Evolutionary conservation across 352 stramenopile genomes (phyloP).

Genomic region (Globisporangium paddicum): DNA sequence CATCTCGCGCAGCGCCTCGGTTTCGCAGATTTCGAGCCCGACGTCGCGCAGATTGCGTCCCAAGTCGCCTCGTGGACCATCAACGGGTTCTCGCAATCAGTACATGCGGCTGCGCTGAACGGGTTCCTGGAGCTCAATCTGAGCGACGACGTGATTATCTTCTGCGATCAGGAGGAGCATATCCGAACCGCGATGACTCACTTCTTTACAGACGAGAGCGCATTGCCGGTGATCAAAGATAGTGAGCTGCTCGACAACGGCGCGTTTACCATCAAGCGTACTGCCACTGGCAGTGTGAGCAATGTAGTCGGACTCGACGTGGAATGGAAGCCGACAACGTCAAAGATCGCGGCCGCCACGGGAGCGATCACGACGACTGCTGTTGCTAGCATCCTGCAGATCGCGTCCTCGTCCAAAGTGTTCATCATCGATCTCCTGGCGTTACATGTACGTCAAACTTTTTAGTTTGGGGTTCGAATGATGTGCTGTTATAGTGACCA

Average conservation of each 20-base stretch:
- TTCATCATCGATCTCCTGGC: constrained; percentile 57
- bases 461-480: not conserved
- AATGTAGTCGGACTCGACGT: constrained; percentile 54
- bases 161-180: constrained; percentile 34
- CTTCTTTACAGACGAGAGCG: constrained; percentile 16
- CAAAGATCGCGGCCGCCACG: constrained; percentile 12
- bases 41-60: constrained; percentile 16
- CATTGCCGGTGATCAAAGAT: not conserved
- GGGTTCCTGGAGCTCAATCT: constrained; percentile 27
- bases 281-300: not conserved
- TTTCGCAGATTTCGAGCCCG: constrained; percentile 32
- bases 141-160: constrained; percentile 18
- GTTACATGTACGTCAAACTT: constrained; percentile 37
- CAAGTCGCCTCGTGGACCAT: constrained; percentile 8
- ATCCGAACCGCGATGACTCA: constrained; percentile 20
- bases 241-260: not conserved
- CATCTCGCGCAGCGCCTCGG: constrained; percentile 33
- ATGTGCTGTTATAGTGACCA: not conserved
- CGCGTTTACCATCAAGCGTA: not conserved
- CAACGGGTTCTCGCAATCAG: constrained; percentile 3
- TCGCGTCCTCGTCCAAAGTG: constrained; percentile 33
- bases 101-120: not conserved
- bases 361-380: constrained; percentile 20
- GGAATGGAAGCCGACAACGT: constrained; percentile 51
- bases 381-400: constrained; percentile 61